Evolutionary conservation across 2,329 filamentous ascomycete genomes (phyloP).

Genomic region (Hymenoscyphus fructigenus): DNA sequence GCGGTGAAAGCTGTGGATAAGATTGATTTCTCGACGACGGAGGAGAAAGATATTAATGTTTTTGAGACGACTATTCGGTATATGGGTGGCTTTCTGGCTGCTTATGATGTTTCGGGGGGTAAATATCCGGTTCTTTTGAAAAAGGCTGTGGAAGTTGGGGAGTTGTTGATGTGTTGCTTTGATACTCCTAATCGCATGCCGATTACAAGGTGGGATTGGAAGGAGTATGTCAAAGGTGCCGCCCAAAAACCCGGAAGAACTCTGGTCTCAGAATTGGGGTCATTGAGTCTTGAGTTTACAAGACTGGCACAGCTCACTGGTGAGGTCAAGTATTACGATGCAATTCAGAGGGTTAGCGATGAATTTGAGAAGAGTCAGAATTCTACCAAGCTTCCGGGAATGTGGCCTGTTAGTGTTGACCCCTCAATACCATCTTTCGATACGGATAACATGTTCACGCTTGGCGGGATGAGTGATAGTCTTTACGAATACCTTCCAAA

Average conservation of each 20-base stretch:
- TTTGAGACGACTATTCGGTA: conserved; percentile 95
- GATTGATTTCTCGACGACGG: conserved; percentile 78
- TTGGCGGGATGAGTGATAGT: conserved; percentile 57
- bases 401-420: conserved; percentile 60
- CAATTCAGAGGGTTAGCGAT: conserved; percentile 56
- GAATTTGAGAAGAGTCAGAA: conserved; percentile 54
- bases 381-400: conserved; percentile 55
- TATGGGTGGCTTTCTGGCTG: conserved; percentile 79
- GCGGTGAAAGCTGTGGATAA: conserved; percentile 65
- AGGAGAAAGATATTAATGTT: conserved; percentile 43
- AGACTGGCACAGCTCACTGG: conserved; percentile 63
- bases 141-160: conserved; percentile 70
- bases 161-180: conserved; percentile 70
- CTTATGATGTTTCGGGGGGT: conserved; percentile 80
- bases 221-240: conserved; percentile 55
- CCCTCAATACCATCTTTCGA: conserved; percentile 56
- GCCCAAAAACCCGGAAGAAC: conserved; percentile 59
- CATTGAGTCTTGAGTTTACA: conserved; percentile 58
- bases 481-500: conserved; percentile 66
- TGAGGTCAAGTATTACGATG: conserved; percentile 63
- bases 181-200: conserved; percentile 95
- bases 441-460: conserved; percentile 51
- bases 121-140: conserved; percentile 64
- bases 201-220: conserved; percentile 45
- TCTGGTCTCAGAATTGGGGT: conserved; percentile 60